phyloP scores from a whole-genome alignment of 805 yeast genomes.

The Yarrowia sp. region DNA sequence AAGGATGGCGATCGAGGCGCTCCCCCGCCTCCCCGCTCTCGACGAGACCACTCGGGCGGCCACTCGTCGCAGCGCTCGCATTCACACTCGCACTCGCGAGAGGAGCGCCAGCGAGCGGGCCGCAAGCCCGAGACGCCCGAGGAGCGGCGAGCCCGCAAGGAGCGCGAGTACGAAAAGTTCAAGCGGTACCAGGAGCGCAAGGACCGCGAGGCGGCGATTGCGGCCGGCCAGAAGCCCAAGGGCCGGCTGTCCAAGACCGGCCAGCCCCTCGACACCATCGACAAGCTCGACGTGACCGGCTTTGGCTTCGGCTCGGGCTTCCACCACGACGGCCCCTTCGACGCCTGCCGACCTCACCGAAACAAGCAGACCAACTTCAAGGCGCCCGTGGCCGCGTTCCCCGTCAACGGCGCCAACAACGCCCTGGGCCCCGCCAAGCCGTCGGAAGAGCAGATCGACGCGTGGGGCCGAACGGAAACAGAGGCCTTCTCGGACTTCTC shows the following conservation, averaged over 20 bases:
- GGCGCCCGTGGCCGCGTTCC: conserved; percentile 95
- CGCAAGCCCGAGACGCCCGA: conserved; percentile 23
- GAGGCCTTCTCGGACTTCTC: conserved; percentile 45
- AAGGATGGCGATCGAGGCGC: conserved; percentile 2
- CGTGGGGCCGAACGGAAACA: conserved; percentile 66
- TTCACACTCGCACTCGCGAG: conserved; percentile 21
- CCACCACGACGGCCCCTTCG: conserved; percentile 99
- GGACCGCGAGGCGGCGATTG: conserved; percentile 15
- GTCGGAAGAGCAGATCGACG: conserved; percentile 48
- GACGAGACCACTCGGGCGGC: neutral
- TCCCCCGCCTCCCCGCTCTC: neutral
- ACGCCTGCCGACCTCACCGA: conserved; percentile 96
- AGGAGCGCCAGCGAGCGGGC: conserved; percentile 4
- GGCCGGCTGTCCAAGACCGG: conserved; percentile 44
- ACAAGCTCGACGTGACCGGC: conserved; percentile 93
- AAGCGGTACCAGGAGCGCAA: conserved; percentile 26
- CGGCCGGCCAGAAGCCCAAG: conserved; percentile 1
- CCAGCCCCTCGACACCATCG: conserved; percentile 82
- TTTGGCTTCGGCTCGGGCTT: conserved; percentile 90
- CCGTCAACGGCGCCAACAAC: conserved; percentile 91
- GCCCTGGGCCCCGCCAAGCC: conserved; percentile 45
- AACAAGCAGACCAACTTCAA: conserved; percentile 61
- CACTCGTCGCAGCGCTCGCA: conserved; percentile 21
- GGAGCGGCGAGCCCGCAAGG: conserved; percentile 21
- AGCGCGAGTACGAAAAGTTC: conserved; percentile 27